phyloP scores from a whole-genome alignment of 768 basidiomycete species.

The Psilocybe cyanescens region DNA sequence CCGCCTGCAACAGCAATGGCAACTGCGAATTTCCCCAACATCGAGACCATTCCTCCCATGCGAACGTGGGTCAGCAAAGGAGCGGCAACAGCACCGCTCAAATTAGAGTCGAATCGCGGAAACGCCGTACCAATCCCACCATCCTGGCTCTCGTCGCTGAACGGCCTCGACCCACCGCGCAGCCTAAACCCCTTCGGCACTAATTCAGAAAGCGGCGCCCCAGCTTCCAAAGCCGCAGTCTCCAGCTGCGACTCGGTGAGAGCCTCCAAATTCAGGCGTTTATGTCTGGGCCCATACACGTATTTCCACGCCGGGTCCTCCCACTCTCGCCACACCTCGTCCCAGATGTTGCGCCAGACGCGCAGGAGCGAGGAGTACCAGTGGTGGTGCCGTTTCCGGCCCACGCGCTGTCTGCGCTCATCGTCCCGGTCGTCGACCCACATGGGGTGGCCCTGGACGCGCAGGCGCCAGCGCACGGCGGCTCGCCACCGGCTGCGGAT shows the following conservation, averaged over 20 bases:
- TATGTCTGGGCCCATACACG: conserved; percentile 44
- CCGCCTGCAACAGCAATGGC: conserved; percentile 39
- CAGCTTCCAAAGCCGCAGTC: conserved; percentile 69
- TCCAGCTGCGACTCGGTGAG: conserved; percentile 59
- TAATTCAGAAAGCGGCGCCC: conserved; percentile 57
- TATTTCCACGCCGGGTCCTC: conserved; percentile 28
- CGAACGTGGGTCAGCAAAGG: conserved; percentile 56
- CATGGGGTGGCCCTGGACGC: conserved; percentile 46
- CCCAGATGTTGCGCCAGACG: conserved; percentile 15
- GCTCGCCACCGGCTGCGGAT: conserved; percentile 59
- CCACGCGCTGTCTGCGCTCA: conserved; percentile 10
- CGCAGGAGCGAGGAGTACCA: conserved; percentile 20
- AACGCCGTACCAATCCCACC: neutral
- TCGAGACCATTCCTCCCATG: conserved; percentile 57
- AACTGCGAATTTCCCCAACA: conserved; percentile 58
- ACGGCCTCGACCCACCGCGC: conserved; percentile 2
- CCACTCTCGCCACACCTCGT: conserved; percentile 19
- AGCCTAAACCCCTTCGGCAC: conserved; percentile 42
- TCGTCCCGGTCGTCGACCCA: conserved; percentile 52
- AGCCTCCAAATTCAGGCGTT: conserved; percentile 67
- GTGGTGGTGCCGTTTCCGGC: conserved; percentile 5
- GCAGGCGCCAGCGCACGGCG: conserved; percentile 68
- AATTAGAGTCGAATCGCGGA: neutral
- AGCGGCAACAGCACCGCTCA: neutral
- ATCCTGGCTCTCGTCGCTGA: neutral